A percentile compares a stretch with the other conserved stretches of the same genome.
phyloP scores from a whole-genome alignment of 352 stramenopile genomes.

The Globisporangium megalacanthum region DNA sequence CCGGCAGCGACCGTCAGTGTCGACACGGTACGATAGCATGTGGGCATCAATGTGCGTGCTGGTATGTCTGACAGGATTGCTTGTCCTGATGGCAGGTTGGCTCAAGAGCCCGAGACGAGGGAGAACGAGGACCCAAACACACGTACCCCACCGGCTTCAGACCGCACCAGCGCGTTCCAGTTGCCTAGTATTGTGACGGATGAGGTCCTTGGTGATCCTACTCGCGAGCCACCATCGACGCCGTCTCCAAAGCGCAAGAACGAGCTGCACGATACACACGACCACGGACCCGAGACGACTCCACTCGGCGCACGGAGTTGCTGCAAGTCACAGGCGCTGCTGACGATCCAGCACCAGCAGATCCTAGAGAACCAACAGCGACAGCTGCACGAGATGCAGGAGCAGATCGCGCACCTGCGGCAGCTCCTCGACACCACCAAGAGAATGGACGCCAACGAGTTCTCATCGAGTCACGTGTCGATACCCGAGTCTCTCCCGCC shows the following conservation, averaged over 20 bases:
- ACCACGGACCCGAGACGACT: conserved; percentile 1
- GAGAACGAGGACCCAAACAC: conserved; percentile 4
- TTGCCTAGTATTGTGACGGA: background rate
- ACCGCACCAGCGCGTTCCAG: background rate
- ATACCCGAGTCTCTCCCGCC: background rate
- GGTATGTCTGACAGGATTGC: background rate
- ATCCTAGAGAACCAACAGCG: conserved; percentile 71
- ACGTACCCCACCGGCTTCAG: background rate
- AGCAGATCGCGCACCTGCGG: conserved; percentile 58
- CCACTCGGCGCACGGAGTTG: conserved; percentile 23
- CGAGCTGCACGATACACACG: background rate
- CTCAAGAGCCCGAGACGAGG: background rate
- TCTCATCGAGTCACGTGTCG: background rate
- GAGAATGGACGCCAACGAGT: conserved; percentile 15
- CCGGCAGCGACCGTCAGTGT: background rate
- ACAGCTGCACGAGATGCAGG: conserved; percentile 67
- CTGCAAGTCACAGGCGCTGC: conserved; percentile 56
- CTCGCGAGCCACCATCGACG: background rate
- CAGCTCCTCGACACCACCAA: conserved; percentile 26
- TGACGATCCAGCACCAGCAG: conserved; percentile 72
- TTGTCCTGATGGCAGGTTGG: background rate
- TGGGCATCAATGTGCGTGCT: background rate
- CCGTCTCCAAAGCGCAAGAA: background rate
- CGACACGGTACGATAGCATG: background rate
- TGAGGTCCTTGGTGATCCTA: background rate